Evolutionary conservation across 1,284 basidiomycete species (phyloP).

Genomic region (Cerioporus squamosus): DNA sequence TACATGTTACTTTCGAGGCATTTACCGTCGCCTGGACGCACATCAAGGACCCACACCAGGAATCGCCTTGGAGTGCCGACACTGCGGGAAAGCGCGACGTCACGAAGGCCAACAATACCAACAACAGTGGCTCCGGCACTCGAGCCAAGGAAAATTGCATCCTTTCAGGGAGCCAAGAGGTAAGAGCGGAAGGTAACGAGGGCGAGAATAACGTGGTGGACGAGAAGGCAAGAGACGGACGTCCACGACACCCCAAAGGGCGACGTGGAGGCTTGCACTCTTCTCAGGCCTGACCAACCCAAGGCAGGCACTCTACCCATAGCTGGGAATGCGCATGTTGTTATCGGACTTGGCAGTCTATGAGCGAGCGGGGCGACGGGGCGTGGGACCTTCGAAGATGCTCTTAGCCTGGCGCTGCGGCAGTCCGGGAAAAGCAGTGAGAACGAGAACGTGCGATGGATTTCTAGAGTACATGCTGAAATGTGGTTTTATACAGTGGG

Average conservation of each 20-base stretch:
- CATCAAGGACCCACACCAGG: slow-evolving; percentile 46
- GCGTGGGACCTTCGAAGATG: slow-evolving; percentile 13
- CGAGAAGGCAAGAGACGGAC: background rate
- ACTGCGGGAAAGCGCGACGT: slow-evolving; percentile 12
- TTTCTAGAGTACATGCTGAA: slow-evolving; percentile 23
- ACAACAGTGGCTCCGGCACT: slow-evolving; percentile 15
- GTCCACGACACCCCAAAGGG: slow-evolving; percentile 1
- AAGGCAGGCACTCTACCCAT: slow-evolving; percentile 1
- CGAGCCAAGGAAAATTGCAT: slow-evolving; percentile 13
- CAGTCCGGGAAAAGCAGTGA: slow-evolving; percentile 8
- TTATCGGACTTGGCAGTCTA: background rate
- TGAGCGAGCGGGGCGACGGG: background rate
- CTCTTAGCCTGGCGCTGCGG: background rate
- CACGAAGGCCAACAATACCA: slow-evolving; percentile 3
- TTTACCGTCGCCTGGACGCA: slow-evolving; percentile 52
- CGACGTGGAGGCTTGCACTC: background rate
- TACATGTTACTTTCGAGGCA: slow-evolving; percentile 48
- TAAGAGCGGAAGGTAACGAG: background rate
- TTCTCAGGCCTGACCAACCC: slow-evolving; percentile 12
- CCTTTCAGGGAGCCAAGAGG: slow-evolving; percentile 16
- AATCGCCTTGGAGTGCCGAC: slow-evolving; percentile 42
- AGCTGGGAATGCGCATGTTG: slow-evolving; percentile 8
- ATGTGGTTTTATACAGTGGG: slow-evolving; percentile 22
- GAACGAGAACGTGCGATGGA: slow-evolving; percentile 17
- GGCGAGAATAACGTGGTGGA: slow-evolving; percentile 5